Percentiles rank a stretch among this genome's conserved stretches.
These are phyloP conservation scores for Alternaria atra DNA, from an alignment of 2,329 filamentous ascomycete genomes.

Conservation along the genomic window DNA sequence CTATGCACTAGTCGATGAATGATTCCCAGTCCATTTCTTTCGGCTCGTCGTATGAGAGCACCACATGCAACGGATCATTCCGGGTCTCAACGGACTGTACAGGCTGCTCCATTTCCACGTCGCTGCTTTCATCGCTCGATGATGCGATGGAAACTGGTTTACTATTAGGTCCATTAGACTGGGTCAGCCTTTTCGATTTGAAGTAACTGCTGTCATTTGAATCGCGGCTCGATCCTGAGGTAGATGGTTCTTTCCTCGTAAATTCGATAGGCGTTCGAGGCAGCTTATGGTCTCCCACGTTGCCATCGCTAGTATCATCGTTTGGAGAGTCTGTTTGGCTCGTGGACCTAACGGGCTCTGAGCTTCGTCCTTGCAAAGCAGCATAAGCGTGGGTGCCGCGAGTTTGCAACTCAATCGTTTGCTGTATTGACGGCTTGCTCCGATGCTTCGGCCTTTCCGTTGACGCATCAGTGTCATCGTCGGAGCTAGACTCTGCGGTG, in stretches of 20 bases:
- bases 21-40: slow-evolving; percentile 21
- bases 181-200: not conserved
- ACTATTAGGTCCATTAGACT: slow-evolving; percentile 7
- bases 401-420: slow-evolving; percentile 28
- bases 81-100: slow-evolving; percentile 1
- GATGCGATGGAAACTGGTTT: not conserved
- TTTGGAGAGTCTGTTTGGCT: slow-evolving; percentile 3
- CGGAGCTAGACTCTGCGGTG: not conserved
- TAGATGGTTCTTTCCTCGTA: not conserved
- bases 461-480: slow-evolving; percentile 7
- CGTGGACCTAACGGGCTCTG: not conserved
- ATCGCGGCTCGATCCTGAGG: not conserved
- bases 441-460: not conserved
- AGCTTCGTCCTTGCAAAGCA: slow-evolving; percentile 24
- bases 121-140: not conserved
- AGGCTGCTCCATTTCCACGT: not conserved
- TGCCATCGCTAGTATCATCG: slow-evolving; percentile 4
- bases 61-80: not conserved
- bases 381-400: slow-evolving; percentile 36
- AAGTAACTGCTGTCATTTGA: not conserved
- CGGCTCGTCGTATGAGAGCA: slow-evolving; percentile 12
- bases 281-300: not conserved
- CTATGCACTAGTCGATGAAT: slow-evolving; percentile 4
- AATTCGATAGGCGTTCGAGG: slow-evolving; percentile 9
- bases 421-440: slow-evolving; percentile 6